phyloP scores from a whole-genome alignment of 208 protist species.

The Leishmania turanica region DNA sequence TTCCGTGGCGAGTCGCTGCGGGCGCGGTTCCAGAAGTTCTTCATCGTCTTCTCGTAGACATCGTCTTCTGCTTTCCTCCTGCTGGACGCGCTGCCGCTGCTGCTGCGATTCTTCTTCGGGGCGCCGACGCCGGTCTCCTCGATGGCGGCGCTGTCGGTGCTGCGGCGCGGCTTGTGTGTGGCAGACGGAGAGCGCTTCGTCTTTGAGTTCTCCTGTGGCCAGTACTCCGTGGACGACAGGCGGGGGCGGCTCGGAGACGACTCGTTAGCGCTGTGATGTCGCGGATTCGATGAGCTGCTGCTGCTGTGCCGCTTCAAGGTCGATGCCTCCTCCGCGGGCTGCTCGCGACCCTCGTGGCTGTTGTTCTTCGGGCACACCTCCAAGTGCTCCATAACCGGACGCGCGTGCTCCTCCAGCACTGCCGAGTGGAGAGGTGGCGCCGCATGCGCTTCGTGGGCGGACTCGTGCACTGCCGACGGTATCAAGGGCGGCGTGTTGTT shows the following conservation, averaged over 20 bases:
- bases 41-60: conserved; percentile 28
- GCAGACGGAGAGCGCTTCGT: neutral
- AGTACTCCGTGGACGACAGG: conserved; percentile 11
- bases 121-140: neutral
- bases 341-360: neutral
- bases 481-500: neutral
- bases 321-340: neutral
- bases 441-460: neutral
- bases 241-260: neutral
- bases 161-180: neutral
- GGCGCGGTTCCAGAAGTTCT: conserved; percentile 33
- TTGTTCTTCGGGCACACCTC: neutral
- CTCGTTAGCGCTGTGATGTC: conserved; percentile 10
- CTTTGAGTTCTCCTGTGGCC: neutral
- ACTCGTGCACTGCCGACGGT: neutral
- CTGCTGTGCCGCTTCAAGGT: conserved; percentile 10
- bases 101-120: conserved; percentile 9
- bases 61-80: conserved; percentile 8
- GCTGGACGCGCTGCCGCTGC: neutral
- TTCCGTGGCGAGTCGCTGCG: conserved; percentile 17
- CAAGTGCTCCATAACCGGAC: neutral
- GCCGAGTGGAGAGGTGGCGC: neutral
- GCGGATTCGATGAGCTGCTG: conserved; percentile 15
- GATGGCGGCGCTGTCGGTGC: neutral
- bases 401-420: neutral